A percentile compares a stretch with the other conserved stretches of the same genome.
Conservation (phyloP, 306 rosid species). For the Corylus americana region DNA sequence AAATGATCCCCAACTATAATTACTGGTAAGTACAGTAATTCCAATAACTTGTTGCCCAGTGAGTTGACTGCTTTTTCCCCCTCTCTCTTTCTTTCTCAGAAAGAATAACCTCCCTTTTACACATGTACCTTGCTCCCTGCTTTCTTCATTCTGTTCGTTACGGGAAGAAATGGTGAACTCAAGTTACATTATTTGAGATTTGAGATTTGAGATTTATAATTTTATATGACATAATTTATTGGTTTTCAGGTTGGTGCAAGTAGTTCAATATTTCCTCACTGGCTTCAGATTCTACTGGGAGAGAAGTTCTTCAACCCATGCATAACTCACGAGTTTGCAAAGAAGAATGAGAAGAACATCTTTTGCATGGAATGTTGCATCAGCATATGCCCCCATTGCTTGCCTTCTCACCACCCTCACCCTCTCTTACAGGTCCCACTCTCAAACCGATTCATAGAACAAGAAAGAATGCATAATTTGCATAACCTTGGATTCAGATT, state of each 20-base stretch:
- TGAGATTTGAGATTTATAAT: neutral
- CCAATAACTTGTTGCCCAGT: too few species aligned
- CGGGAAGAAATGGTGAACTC: neutral
- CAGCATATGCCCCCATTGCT: conserved; percentile 39
- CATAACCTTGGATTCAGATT: neutral
- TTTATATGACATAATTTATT: neutral
- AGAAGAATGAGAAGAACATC: conserved; percentile 44
- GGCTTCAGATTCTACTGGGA: conserved; percentile 39
- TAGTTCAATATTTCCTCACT: conserved; percentile 28
- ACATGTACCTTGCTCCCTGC: too few species aligned
- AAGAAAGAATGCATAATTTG: neutral
- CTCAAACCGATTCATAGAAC: neutral
- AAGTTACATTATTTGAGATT: neutral
- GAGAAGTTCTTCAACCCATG: conserved; percentile 45
- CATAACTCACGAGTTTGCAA: conserved; percentile 28
- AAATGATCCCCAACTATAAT: too few species aligned
- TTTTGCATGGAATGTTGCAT: conserved; percentile 44
- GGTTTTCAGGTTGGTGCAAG: conserved; percentile 21
- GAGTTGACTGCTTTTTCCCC: too few species aligned
- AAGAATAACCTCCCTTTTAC: too few species aligned
- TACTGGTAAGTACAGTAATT: too few species aligned
- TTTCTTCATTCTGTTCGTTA: neutral
- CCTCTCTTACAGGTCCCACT: conserved; percentile 39
- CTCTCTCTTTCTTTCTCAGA: too few species aligned
- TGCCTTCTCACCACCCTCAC: conserved; percentile 38